These are phyloP conservation scores for Pontederia crassipes DNA, from an alignment of 176 grass and related monocot species.

Conservation along the genomic window DNA sequence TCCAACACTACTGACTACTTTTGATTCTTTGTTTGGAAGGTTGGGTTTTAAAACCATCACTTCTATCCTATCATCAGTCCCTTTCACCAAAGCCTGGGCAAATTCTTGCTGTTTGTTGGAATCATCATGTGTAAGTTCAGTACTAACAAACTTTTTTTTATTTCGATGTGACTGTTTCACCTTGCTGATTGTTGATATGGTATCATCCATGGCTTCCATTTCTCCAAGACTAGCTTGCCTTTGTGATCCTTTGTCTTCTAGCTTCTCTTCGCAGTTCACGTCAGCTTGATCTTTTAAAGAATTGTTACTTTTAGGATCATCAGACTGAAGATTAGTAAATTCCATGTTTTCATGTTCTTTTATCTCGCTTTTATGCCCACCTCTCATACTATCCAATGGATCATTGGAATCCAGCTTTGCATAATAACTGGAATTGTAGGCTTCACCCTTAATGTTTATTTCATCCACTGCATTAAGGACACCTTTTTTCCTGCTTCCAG, in stretches of 20 bases:
- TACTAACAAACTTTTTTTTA: conserved; percentile 32
- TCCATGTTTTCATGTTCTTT: conserved; percentile 23
- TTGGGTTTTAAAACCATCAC: neutral
- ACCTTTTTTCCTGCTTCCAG: conserved; percentile 15
- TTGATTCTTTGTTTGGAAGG: conserved; percentile 6
- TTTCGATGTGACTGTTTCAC: conserved; percentile 17
- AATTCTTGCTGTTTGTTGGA: neutral
- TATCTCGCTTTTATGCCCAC: conserved; percentile 23
- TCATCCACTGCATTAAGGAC: conserved; percentile 20
- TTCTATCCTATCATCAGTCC: neutral
- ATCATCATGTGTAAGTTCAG: conserved; percentile 30
- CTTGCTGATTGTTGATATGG: neutral
- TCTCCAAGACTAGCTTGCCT: conserved; percentile 9
- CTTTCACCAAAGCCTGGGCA: neutral
- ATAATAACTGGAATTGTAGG: neutral
- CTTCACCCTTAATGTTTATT: conserved; percentile 9
- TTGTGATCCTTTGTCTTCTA: conserved; percentile 16
- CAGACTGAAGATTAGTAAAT: conserved; percentile 1
- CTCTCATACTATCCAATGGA: conserved; percentile 25
- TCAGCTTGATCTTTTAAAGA: conserved; percentile 17
- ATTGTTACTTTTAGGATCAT: conserved; percentile 6
- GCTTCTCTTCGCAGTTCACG: conserved; percentile 15
- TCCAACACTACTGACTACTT: neutral
- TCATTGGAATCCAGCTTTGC: conserved; percentile 17
- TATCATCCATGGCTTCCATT: conserved; percentile 20